Percentiles rank a stretch among this genome's conserved stretches.
Conservation (phyloP, 371 early-diverging fungal species). For the Blakeslea trispora region DNA sequence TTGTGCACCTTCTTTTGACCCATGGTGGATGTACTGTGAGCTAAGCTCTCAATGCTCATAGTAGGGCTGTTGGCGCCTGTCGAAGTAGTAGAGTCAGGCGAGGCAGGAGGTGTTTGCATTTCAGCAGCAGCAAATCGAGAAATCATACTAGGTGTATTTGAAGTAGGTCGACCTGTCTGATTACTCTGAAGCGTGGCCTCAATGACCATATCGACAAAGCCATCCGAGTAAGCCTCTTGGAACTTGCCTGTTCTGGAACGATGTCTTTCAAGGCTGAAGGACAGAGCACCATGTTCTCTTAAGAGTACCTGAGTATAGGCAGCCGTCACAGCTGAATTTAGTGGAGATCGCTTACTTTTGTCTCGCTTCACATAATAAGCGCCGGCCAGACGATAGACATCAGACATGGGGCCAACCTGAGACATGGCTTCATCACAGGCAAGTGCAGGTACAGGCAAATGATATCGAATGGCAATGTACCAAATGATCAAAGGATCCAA, state of each 20-base stretch:
- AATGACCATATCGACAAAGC: conserved; percentile 49
- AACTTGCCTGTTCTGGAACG: conserved; percentile 51
- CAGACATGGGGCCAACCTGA: conserved; percentile 48
- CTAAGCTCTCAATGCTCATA: conserved; percentile 37
- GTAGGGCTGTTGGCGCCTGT: conserved; percentile 22
- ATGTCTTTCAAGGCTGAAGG: conserved; percentile 39
- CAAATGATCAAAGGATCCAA: conserved; percentile 49
- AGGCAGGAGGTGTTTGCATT: conserved; percentile 34
- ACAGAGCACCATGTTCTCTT: conserved; percentile 49
- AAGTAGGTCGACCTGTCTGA: conserved; percentile 26
- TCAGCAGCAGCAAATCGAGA: conserved; percentile 29
- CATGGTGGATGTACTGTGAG: conserved; percentile 4
- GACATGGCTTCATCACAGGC: conserved; percentile 50
- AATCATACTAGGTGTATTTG: conserved; percentile 7
- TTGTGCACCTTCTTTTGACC: conserved; percentile 23
- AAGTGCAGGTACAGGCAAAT: conserved; percentile 51
- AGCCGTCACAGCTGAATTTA: conserved; percentile 50
- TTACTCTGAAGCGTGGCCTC: conserved; percentile 51
- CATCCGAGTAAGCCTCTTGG: conserved; percentile 45
- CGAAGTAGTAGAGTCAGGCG: conserved; percentile 36
- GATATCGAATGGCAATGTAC: conserved; percentile 52
- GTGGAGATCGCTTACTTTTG: conserved; percentile 40
- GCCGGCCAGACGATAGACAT: conserved; percentile 49
- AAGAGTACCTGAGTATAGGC: conserved; percentile 51
- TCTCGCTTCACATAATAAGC: conserved; percentile 51